Evolutionary conservation across 2,329 filamentous ascomycete genomes (phyloP).

Genomic region (Cylindrodendrum hubeiense): DNA sequence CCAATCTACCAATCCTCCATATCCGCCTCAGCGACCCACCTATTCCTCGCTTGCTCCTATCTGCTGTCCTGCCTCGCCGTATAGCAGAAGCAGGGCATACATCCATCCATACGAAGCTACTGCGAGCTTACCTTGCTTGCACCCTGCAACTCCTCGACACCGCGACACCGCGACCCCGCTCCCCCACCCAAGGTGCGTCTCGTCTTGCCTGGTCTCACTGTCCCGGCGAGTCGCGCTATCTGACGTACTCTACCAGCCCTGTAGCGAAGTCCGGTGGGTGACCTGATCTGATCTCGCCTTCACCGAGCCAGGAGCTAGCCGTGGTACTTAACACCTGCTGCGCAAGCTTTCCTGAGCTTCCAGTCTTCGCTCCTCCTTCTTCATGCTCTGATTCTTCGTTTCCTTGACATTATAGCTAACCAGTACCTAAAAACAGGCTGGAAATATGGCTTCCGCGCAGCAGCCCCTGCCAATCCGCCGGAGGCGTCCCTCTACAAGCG

Average conservation of each 20-base stretch:
- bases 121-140: constrained; percentile 40
- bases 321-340: constrained; percentile 36
- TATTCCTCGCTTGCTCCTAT: background rate
- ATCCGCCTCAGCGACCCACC: background rate
- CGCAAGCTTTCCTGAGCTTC: constrained; percentile 17
- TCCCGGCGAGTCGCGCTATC: constrained; percentile 41
- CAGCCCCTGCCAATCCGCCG: constrained; percentile 69
- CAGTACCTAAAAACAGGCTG: constrained; percentile 23
- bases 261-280: constrained; percentile 42
- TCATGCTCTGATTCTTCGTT: constrained; percentile 18
- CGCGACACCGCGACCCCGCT: constrained; percentile 36
- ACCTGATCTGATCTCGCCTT: constrained; percentile 46
- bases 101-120: constrained; percentile 34
- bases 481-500: constrained; percentile 83
- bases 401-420: constrained; percentile 26
- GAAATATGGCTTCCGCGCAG: constrained; percentile 52
- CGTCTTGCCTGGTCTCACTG: constrained; percentile 31
- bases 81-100: constrained; percentile 24
- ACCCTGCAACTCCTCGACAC: constrained; percentile 20
- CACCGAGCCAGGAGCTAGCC: constrained; percentile 27
- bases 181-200: constrained; percentile 43
- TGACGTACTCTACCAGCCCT: constrained; percentile 42
- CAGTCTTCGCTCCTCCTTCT: constrained; percentile 21
- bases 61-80: background rate
- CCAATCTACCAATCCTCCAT: background rate